These are phyloP conservation scores for Boletus tomentosulus DNA, from an alignment of 768 basidiomycete species.

Conservation along the genomic window DNA sequence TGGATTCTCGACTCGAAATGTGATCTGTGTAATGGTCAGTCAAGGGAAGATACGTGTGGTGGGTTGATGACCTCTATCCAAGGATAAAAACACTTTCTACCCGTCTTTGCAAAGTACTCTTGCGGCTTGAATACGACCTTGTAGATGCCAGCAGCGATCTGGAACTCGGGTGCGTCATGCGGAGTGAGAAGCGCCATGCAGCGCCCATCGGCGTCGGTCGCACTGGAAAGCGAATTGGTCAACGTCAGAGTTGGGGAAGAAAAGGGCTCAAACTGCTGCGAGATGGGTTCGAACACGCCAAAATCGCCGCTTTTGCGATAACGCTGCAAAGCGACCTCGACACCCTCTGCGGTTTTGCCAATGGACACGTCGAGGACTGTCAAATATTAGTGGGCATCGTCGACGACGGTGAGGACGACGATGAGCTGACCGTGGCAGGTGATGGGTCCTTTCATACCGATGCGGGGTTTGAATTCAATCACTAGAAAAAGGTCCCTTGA, in stretches of 20 bases:
- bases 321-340: conserved; percentile 60
- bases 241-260: not conserved
- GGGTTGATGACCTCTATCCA: conserved; percentile 70
- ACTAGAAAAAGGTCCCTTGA: no score
- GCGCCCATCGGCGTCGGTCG: conserved; percentile 79
- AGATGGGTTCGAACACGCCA: conserved; percentile 47
- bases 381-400: not conserved
- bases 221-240: conserved; percentile 36
- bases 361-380: conserved; percentile 82
- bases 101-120: conserved; percentile 67
- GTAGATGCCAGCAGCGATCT: conserved; percentile 54
- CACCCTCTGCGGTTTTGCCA: conserved; percentile 75
- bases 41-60: not conserved
- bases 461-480: no score
- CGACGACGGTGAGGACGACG: not conserved
- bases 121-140: conserved; percentile 84
- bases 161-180: conserved; percentile 32
- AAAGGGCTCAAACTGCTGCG: conserved; percentile 55
- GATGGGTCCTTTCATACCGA: conserved; percentile 64
- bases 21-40: conserved; percentile 49
- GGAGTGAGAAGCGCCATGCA: conserved; percentile 72
- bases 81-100: conserved; percentile 78
- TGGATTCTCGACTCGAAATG: conserved; percentile 68
- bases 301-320: conserved; percentile 36
- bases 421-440: conserved; percentile 77